Conservation (phyloP, 345 rosid genomes). For the Arabidopsis arenosa region DNA sequence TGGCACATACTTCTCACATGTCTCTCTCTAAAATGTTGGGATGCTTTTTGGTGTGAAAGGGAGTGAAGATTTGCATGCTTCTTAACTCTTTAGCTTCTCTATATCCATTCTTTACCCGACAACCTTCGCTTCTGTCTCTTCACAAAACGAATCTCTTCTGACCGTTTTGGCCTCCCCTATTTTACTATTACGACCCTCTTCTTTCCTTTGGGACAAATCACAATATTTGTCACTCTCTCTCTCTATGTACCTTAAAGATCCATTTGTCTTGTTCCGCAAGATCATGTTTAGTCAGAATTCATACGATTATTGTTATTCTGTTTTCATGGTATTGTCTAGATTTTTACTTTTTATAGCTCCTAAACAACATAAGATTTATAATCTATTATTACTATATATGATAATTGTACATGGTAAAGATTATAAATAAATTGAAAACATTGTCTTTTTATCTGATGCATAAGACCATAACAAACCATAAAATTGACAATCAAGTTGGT, state of each 20-base stretch:
- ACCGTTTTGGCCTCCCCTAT: conserved; percentile 17
- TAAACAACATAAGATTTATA: neutral
- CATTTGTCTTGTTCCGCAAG: conserved; percentile 31
- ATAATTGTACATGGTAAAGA: neutral
- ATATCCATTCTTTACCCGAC: conserved; percentile 40
- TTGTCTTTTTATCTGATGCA: neutral
- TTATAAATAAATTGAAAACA: neutral
- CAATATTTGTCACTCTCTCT: conserved; percentile 1
- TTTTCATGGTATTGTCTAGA: conserved; percentile 17
- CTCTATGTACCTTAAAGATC: conserved; percentile 5
- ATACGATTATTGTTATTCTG: conserved; percentile 16
- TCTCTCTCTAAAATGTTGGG: conserved; percentile 33
- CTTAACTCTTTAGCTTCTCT: conserved; percentile 26
- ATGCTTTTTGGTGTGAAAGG: conserved; percentile 35
- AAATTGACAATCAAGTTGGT: neutral
- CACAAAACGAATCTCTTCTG: conserved; percentile 43
- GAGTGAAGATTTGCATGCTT: conserved; percentile 46
- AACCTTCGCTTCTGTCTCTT: conserved; percentile 43
- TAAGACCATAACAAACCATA: too few relatives aligned
- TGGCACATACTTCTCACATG: conserved; percentile 41
- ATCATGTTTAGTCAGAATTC: conserved; percentile 23
- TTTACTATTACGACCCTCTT: conserved; percentile 14
- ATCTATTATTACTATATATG: neutral
- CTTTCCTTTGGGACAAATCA: conserved; percentile 1
- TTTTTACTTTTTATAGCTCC: conserved; percentile 12